Conservation (phyloP, 352 stramenopile genomes). For the Phytophthora litchii region DNA sequence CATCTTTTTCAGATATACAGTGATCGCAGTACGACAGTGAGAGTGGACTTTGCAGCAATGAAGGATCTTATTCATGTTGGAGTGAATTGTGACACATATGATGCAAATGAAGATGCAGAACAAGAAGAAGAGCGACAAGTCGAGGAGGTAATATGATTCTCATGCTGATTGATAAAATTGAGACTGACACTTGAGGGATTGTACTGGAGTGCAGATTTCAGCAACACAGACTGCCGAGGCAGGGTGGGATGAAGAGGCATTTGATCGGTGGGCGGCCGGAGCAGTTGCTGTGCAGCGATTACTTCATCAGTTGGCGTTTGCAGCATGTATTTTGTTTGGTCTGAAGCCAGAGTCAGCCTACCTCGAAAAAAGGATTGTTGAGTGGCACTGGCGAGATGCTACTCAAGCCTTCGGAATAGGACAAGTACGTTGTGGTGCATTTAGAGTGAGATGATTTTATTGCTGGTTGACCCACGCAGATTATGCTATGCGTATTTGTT, state of each 20-base stretch:
- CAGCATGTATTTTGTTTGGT: slow-evolving; percentile 74
- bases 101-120: slow-evolving; percentile 24
- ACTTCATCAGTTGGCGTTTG: slow-evolving; percentile 77
- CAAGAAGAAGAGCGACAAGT: slow-evolving; percentile 50
- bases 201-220: slow-evolving; percentile 36
- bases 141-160: slow-evolving; percentile 36
- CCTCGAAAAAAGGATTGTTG: slow-evolving; percentile 75
- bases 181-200: neutral
- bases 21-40: slow-evolving; percentile 30
- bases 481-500: slow-evolving; percentile 10
- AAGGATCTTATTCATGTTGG: slow-evolving; percentile 52
- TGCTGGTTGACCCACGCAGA: slow-evolving; percentile 38
- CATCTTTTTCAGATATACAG: slow-evolving; percentile 72
- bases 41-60: slow-evolving; percentile 44
- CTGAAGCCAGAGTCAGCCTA: slow-evolving; percentile 72
- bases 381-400: slow-evolving; percentile 73
- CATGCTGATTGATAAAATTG: neutral
- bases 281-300: slow-evolving; percentile 54
- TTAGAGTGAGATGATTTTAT: slow-evolving; percentile 2
- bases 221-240: slow-evolving; percentile 42
- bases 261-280: slow-evolving; percentile 53
- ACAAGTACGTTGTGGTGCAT: slow-evolving; percentile 44
- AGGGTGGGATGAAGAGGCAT: slow-evolving; percentile 51
- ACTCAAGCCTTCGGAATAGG: slow-evolving; percentile 50
- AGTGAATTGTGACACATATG: slow-evolving; percentile 29